Evolutionary conservation across 805 yeast species (phyloP).

Genomic region (Lachancea lanzarotensis): DNA sequence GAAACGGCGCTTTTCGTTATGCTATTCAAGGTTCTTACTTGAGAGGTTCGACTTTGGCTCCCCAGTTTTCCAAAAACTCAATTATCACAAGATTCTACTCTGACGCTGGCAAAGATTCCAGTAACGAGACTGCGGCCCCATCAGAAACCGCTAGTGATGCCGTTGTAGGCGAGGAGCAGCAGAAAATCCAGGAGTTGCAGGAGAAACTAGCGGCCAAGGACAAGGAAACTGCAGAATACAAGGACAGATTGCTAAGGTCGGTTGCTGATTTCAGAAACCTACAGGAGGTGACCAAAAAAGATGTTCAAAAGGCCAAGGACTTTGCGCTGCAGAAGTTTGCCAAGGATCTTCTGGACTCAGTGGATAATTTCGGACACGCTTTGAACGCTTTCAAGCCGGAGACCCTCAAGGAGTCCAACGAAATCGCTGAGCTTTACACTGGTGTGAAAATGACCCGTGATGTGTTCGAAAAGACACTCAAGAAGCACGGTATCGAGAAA

Average conservation of each 20-base stretch:
- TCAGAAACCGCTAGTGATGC: constrained; percentile 8
- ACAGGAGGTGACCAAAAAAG: constrained; percentile 85
- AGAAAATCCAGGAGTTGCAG: constrained; percentile 36
- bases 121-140: constrained; percentile 13
- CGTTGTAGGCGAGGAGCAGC: constrained; percentile 2
- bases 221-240: constrained; percentile 72
- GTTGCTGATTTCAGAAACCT: constrained; percentile 89
- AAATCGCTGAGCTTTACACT: constrained; percentile 68
- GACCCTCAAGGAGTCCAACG: constrained; percentile 49
- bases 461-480: constrained; percentile 76
- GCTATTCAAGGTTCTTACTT: neutral
- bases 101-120: constrained; percentile 19
- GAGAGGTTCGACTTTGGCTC: neutral
- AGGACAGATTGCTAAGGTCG: constrained; percentile 75
- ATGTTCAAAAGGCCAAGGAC: constrained; percentile 78
- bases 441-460: constrained; percentile 89
- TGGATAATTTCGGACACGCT: constrained; percentile 88
- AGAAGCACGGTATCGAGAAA: constrained; percentile 72
- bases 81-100: constrained; percentile 23
- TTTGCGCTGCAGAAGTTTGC: constrained; percentile 91
- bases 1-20: neutral
- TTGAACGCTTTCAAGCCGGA: constrained; percentile 63
- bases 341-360: constrained; percentile 78
- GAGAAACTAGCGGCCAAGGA: constrained; percentile 53
- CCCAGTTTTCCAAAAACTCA: neutral